Evolutionary conservation across 164 flowering plant species (phyloP).

Genomic region (Cinnamomum micranthum): DNA sequence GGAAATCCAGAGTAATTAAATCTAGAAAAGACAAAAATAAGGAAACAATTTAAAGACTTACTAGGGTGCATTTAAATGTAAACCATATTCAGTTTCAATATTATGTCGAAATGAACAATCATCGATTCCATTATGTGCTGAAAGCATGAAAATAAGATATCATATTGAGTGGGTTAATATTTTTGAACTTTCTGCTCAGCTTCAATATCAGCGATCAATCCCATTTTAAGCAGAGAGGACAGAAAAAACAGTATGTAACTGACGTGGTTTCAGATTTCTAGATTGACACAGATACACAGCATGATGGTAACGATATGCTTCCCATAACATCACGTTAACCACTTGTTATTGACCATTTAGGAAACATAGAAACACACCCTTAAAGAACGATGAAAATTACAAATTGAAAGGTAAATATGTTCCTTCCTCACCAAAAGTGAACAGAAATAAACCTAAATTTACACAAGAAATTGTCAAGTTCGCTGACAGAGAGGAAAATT

Average conservation of each 20-base stretch:
- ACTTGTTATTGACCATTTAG: not conserved
- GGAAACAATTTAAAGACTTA: too few species aligned
- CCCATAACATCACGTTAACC: not conserved
- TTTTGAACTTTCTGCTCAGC: too few species aligned
- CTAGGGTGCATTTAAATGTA: too few species aligned
- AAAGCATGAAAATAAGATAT: too few species aligned
- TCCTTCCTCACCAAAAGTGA: not conserved
- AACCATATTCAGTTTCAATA: too few species aligned
- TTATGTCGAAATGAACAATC: too few species aligned
- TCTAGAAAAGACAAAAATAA: too few species aligned
- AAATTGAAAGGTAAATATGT: not conserved
- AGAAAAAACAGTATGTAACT: not conserved
- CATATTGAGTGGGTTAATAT: too few species aligned
- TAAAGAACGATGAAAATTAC: too few species aligned
- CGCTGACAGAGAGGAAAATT: not conserved
- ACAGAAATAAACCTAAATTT: not conserved
- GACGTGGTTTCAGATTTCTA: not conserved
- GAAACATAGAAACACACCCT: not conserved
- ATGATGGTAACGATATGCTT: not conserved
- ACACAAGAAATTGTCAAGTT: not conserved
- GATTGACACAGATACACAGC: not conserved
- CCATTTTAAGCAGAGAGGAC: not conserved
- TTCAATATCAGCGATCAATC: not conserved
- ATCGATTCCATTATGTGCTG: too few species aligned
- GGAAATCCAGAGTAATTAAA: too few species aligned